Evolutionary conservation across 1,139 yeast genomes (phyloP), one percentile per base, ranked within the genome.

Genomic region (Scheffersomyces parashehatae): DNA sequence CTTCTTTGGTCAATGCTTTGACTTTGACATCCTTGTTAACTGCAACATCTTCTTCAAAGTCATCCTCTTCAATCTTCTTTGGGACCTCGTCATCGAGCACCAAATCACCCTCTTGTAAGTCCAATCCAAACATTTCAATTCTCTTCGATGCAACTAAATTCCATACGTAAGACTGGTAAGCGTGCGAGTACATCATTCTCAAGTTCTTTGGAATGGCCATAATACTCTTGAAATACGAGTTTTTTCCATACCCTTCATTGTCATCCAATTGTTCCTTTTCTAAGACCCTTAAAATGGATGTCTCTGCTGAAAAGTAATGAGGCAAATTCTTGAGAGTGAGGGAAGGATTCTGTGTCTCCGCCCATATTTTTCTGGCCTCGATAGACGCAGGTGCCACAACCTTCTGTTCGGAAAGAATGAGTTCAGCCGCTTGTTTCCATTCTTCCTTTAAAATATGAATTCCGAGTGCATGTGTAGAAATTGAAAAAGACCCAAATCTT

Each of bases 151-250:
- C 95, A 16, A 85, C 96, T 45, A 75, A 62, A 59, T 95, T 95
- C 99, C 99, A 95, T 35, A 95, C 79, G 57, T 85, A 93, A 49
- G 97, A 89, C 67, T 95, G 99, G 62, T 95, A 95, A 2, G 99
- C 96, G 67, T 95, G 99, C 2, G 86, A 96, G 60, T 95, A 95
- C 95, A 95, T 93, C 49, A 90, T 81, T 59, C 97, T 77, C 60
- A 95, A 73, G 60, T 91, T 91, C 64, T 97, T 80, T 35, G 99
- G 99, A 53, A 95, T 87, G 46, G 91, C 81, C 85, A 87, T 84
- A 40, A 95, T 77, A n/a, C 95, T 93, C 52, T 81, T 81, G 56
- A 88, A 82, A 60, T 85, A 86, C 4, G 84, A 70, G 11, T 75
- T 70, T n/a, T 64, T 49, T 34, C 68, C 55, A 55, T 73, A 84